phyloP scores from a whole-genome alignment of 169 alveolate species.

The Neospora caninum region DNA sequence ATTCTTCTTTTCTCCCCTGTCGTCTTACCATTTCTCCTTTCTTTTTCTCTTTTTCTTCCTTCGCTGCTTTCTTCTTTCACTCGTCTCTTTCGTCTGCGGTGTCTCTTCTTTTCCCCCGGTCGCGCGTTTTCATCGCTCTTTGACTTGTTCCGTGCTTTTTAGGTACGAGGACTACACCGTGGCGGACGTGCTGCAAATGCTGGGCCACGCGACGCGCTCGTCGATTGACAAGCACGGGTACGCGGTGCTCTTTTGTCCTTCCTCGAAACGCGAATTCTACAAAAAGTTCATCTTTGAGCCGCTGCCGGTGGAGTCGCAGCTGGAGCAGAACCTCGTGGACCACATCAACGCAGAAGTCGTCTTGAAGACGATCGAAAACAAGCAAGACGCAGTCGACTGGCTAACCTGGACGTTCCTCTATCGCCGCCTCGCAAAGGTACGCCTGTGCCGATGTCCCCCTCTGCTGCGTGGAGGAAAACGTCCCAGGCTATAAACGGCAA shows the following conservation, averaged over 20 bases:
- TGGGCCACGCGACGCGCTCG: conserved; percentile 82
- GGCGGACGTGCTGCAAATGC: conserved; percentile 94
- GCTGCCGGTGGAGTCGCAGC: conserved; percentile 96
- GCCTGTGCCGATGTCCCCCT: conserved; percentile 11
- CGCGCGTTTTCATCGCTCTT: too few species aligned
- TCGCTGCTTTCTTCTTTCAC: too few species aligned
- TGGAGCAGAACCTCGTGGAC: conserved; percentile 94
- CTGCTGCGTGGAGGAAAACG: too few species aligned
- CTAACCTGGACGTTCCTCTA: conserved; percentile 99
- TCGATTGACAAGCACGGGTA: conserved; percentile 70
- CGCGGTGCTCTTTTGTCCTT: conserved; percentile 85
- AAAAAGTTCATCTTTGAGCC: conserved; percentile 97
- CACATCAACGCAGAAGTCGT: conserved; percentile 97
- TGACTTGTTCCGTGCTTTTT: neutral
- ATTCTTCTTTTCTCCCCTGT: too few species aligned
- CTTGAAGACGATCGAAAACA: conserved; percentile 93
- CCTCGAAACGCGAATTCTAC: conserved; percentile 95
- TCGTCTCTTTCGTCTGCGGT: too few species aligned
- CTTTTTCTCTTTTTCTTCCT: too few species aligned
- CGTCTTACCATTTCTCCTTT: too few species aligned
- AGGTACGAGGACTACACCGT: conserved; percentile 95
- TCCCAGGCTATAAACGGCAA: too few species aligned
- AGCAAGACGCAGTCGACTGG: conserved; percentile 99
- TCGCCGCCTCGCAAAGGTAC: conserved; percentile 93
- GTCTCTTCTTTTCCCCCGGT: too few species aligned